phyloP scores from a whole-genome alignment of 345 rosid species.

The Ailanthus altissimus region DNA sequence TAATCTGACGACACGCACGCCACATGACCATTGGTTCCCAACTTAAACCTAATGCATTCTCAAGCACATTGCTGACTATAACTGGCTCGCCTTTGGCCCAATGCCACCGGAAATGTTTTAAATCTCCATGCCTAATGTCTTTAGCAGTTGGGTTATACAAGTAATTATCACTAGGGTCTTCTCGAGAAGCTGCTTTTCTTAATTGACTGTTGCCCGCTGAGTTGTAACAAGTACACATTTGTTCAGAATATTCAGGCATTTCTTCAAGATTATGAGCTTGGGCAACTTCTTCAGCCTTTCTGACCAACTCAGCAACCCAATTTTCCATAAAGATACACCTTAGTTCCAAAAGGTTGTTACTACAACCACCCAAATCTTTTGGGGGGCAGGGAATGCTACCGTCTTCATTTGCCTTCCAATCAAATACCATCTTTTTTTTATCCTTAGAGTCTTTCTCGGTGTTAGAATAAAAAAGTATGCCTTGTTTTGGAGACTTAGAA shows the following conservation, averaged over 20 bases:
- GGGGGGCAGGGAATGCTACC: constrained; percentile 45
- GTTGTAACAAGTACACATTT: constrained; percentile 39
- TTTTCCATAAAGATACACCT: constrained; percentile 31
- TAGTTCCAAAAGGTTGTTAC: constrained; percentile 34
- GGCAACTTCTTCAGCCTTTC: constrained; percentile 37
- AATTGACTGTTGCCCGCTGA: constrained; percentile 22
- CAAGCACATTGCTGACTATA: constrained; percentile 55
- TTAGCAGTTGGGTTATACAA: constrained; percentile 45
- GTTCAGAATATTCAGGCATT: not conserved
- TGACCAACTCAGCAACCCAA: constrained; percentile 39
- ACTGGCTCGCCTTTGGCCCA: constrained; percentile 69
- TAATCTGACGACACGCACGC: constrained; percentile 56
- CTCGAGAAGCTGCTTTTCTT: constrained; percentile 47
- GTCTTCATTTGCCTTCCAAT: constrained; percentile 46
- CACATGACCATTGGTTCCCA: constrained; percentile 81
- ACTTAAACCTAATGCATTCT: constrained; percentile 52
- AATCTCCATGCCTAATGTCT: constrained; percentile 38
- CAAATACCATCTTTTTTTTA: not conserved
- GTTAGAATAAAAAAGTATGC: not conserved
- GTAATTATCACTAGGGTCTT: constrained; percentile 47
- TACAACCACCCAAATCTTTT: constrained; percentile 40
- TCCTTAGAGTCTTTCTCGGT: constrained; percentile 11
- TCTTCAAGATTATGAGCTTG: constrained; percentile 5
- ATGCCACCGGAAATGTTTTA: constrained; percentile 59
- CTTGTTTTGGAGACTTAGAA: not conserved